Evolutionary conservation across 768 basidiomycete genomes (phyloP).

Genomic region (Trichaptum fuscoviolaceum): DNA sequence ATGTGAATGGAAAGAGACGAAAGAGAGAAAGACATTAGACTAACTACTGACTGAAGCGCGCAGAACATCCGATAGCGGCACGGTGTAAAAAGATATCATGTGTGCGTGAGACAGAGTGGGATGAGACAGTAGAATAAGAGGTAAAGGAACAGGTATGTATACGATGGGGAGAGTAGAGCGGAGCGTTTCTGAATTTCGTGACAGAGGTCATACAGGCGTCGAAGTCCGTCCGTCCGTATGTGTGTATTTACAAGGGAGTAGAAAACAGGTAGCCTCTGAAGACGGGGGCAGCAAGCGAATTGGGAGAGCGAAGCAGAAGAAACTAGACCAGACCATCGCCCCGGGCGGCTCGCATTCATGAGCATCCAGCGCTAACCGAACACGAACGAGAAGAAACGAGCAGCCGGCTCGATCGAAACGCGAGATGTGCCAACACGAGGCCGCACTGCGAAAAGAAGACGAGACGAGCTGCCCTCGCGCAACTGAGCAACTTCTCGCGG

Average conservation of each 20-base stretch:
- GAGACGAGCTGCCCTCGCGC: neutral
- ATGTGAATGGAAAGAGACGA: neutral
- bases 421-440: neutral
- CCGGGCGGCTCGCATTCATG: neutral
- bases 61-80: too few relatives aligned
- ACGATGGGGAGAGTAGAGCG: neutral
- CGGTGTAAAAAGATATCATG: too few relatives aligned
- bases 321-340: neutral
- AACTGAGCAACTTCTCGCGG: neutral
- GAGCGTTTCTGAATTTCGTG: neutral
- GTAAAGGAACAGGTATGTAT: neutral
- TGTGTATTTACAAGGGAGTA: neutral
- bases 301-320: neutral
- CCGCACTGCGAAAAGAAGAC: neutral
- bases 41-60: neutral
- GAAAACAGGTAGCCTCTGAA: neutral
- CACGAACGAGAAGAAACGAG: neutral
- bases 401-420: too few relatives aligned
- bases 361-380: neutral
- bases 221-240: neutral
- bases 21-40: neutral
- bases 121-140: neutral
- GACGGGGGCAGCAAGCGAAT: neutral
- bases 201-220: neutral
- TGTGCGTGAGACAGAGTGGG: neutral